A percentile compares a stretch with the other conserved stretches of the same genome.
Evolutionary conservation across 192 early-diverging fungal species (phyloP).

Genomic region (Linnemannia exigua): DNA sequence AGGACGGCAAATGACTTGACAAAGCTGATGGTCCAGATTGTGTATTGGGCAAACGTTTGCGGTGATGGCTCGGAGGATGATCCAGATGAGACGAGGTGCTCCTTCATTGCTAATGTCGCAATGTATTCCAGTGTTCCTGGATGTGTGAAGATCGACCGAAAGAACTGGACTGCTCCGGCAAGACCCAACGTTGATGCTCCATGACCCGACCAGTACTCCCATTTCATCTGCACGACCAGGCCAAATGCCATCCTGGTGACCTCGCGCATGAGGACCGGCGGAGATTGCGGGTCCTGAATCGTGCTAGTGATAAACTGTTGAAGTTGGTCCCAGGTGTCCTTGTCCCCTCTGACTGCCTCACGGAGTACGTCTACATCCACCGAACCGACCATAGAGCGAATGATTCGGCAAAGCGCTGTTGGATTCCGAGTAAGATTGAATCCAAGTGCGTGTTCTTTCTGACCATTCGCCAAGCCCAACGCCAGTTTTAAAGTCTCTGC

Average conservation of each 20-base stretch:
- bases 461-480: slow-evolving; percentile 7
- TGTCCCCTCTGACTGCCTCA: slow-evolving; percentile 1
- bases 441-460: background rate
- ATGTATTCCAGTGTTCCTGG: slow-evolving; percentile 30
- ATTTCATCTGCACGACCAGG: slow-evolving; percentile 20
- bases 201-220: slow-evolving; percentile 32
- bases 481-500: slow-evolving; percentile 8
- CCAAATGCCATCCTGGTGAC: slow-evolving; percentile 18
- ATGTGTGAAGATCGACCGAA: slow-evolving; percentile 22
- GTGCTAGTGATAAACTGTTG: background rate
- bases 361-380: slow-evolving; percentile 22
- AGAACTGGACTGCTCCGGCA: background rate
- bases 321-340: slow-evolving; percentile 18
- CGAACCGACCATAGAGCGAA: slow-evolving; percentile 25
- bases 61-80: background rate
- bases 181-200: background rate
- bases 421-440: slow-evolving; percentile 16
- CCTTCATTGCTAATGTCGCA: background rate
- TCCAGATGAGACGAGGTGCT: background rate
- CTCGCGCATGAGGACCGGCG: slow-evolving; percentile 21
- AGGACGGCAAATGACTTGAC: slow-evolving; percentile 28
- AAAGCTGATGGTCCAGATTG: slow-evolving; percentile 31
- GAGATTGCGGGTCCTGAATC: slow-evolving; percentile 12
- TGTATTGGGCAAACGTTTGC: slow-evolving; percentile 11
- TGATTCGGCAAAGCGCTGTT: slow-evolving; percentile 15